A percentile compares a stretch with the other conserved stretches of the same genome.
phyloP scores from a whole-genome alignment of 176 grass and related monocot genomes.

The Eragrostis curvula region DNA sequence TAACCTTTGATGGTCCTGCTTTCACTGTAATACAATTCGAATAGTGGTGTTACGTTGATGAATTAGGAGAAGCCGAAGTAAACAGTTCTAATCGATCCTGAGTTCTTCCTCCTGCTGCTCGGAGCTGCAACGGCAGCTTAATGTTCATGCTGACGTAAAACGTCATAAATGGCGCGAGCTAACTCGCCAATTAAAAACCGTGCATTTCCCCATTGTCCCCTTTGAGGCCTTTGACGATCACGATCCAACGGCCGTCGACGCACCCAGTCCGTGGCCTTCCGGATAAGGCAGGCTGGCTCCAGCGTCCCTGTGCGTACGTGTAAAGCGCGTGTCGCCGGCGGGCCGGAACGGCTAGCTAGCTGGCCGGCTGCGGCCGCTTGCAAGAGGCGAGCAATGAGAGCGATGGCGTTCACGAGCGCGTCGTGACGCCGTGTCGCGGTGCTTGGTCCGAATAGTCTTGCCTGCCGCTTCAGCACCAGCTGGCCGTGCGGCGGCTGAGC shows the following conservation, averaged over 20 bases:
- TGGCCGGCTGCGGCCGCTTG: neutral
- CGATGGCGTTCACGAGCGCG: slow-evolving; percentile 18
- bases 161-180: neutral
- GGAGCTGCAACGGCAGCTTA: neutral
- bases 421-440: slow-evolving; percentile 19
- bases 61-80: no score
- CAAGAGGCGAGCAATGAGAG: neutral
- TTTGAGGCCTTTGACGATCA: neutral
- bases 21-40: no score
- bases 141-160: slow-evolving; percentile 1
- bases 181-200: neutral
- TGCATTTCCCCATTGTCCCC: neutral
- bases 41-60: no score
- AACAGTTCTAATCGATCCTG: no score
- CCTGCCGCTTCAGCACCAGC: slow-evolving; percentile 43
- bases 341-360: neutral
- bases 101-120: neutral
- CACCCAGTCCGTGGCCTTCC: neutral
- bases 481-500: slow-evolving; percentile 21
- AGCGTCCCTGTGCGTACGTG: no score
- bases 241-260: neutral
- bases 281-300: slow-evolving; percentile 7
- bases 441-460: neutral
- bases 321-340: slow-evolving; percentile 1
- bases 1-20: no score